Base-by-base conservation (phyloP, 2,329 filamentous ascomycete genomes). In the Fonsecaea multimorphosa region DNA sequence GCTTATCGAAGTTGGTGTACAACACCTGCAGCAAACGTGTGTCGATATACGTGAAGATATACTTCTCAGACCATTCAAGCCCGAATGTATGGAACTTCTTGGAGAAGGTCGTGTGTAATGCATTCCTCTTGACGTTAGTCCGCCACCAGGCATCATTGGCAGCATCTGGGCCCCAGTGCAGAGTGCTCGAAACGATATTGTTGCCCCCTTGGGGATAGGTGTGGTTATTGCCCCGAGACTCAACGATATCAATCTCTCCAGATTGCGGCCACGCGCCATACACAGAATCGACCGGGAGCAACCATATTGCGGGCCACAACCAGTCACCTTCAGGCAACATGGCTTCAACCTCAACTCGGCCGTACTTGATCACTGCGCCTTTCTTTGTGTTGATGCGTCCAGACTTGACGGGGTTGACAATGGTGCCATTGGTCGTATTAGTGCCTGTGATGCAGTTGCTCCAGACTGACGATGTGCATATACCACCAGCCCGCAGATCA, bases 291-390 rank as follows among this genome's bases (percentile, higher is more conserved):
- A 87, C 87, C 1, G 92, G 92, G 81, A 96, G 83, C 90, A 96
- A 91, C 90, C 91, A 93, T 73, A 96, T 94, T 24, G 91, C 91
- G 1, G 92, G 92, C 92, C 92, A 95, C 8, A 96, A 84, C 92
- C 92, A 96, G 79, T 95, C 91, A 61, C 92, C 92, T 58, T 82
- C 77, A 5, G 92, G 91, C 27, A 95, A 79, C 78, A 89, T 89
- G 34, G 92, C 92, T 2, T 85, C 87, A 5, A 96, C 91, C 76
- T 96, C 91, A 58, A 96, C 85, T 46, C 91, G 89, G 56, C 92
- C 92, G 75, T 91, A 96, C 77, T 88, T 92, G 81, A 96, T 91
- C 14, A 80, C 84, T 6, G 87, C 87, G 16, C 89, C 86, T 51
- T 85, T 86, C 74, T 86, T 90, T 63, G 90, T 93, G 79, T 89